Percentiles rank a stretch among this genome's conserved stretches.
phyloP scores from a whole-genome alignment of 129 eudicot species.

The Dittrichia graveolens region DNA sequence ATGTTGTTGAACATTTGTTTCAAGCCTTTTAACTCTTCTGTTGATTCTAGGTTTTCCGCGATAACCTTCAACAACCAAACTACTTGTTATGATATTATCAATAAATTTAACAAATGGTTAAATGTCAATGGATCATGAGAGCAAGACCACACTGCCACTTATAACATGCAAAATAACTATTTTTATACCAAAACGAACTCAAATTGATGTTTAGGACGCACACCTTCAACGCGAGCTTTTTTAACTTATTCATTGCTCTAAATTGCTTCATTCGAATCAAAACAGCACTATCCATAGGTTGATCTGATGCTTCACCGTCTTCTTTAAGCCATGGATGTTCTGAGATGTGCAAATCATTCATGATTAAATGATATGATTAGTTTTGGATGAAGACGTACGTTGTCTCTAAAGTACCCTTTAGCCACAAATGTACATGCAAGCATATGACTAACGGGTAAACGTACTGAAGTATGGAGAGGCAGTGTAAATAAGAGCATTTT shows the following conservation, averaged over 20 bases:
- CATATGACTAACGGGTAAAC: neutral
- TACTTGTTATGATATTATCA: neutral
- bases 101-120: neutral
- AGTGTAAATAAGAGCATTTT: neutral
- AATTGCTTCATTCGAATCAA: conserved; percentile 90
- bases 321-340: conserved; percentile 97
- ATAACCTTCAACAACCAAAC: conserved; percentile 56
- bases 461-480: neutral
- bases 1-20: conserved; percentile 85
- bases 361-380: neutral
- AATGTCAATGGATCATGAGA: neutral
- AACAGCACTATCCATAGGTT: conserved; percentile 86
- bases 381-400: neutral
- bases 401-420: neutral
- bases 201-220: neutral
- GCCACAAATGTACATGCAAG: neutral
- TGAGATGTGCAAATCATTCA: conserved; percentile 21
- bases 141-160: neutral
- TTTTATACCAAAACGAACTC: neutral
- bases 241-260: conserved; percentile 94
- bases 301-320: conserved; percentile 84
- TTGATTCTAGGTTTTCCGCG: conserved; percentile 69
- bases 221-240: conserved; percentile 90
- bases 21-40: conserved; percentile 84
- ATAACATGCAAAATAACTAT: neutral